These are phyloP conservation scores for Carallia brachiata DNA, from an alignment of 345 rosid species.

Conservation along the genomic window DNA sequence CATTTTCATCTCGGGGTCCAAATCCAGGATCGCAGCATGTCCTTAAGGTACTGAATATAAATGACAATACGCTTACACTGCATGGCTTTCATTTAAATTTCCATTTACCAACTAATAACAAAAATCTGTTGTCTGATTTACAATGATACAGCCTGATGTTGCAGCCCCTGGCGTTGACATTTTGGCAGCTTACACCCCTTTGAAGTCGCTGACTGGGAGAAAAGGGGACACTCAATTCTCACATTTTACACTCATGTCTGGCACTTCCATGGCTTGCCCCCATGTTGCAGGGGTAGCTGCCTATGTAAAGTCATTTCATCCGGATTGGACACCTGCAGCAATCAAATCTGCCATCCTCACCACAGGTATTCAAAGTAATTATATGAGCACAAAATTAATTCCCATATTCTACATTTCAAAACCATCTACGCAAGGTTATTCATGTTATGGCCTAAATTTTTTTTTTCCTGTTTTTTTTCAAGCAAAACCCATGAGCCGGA, in stretches of 20 bases:
- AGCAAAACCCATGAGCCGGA: conserved; percentile 71
- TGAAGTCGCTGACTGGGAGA: conserved; percentile 69
- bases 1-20: conserved; percentile 93
- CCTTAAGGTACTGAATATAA: conserved; percentile 51
- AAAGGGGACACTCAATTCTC: conserved; percentile 81
- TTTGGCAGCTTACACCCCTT: conserved; percentile 78
- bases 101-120: background rate
- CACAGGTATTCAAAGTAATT: conserved; percentile 45
- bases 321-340: conserved; percentile 72
- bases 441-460: background rate
- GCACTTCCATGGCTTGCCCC: conserved; percentile 94
- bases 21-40: conserved; percentile 64
- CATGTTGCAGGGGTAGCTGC: conserved; percentile 88
- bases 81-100: background rate
- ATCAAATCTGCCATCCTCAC: conserved; percentile 90
- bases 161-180: conserved; percentile 86
- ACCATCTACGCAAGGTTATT: background rate
- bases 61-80: background rate
- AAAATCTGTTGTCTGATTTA: background rate
- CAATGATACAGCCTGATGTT: conserved; percentile 66
- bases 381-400: background rate
- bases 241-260: conserved; percentile 70
- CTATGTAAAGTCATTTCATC: conserved; percentile 88
- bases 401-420: background rate
- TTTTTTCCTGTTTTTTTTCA: background rate